Evolutionary conservation across 1,284 basidiomycete genomes (phyloP), one percentile per base, ranked within the genome.

Genomic region (Rhodofomes roseus): DNA sequence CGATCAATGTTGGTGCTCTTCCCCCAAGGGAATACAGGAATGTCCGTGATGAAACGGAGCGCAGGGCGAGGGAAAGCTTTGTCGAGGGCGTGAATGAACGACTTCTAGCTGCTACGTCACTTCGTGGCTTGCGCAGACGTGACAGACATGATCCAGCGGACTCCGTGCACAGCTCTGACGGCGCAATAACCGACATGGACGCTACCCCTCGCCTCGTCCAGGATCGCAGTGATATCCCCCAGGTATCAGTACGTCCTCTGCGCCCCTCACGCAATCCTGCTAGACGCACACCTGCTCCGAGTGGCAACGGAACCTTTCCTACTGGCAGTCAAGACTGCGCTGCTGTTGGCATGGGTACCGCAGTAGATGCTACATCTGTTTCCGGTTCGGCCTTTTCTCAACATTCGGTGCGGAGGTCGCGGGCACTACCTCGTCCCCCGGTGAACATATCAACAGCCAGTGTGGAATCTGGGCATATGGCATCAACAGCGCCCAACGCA

Each of bases 251-350:
- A 25, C 50, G 50, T 20, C 50, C 50, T 8, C 27, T 34, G 11
- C 50, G 50, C n/a, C 50, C 50, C 31, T 52, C 50, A 22, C 50
- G 50, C 34, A 22, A 52, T 14, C 50, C 31, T 1, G 50, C 31
- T 52, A 52, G 50, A n/a, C 50, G 50, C 50, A 52, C 50, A 25
- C 50, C 50, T 52, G 50, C 50, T 52, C 31, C 29, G 31, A 22
- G n/a, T 22, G 50, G 11, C 9, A 22, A 36, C 31, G 50, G 34
- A 52, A 25, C 34, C 4, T 23, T 36, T 12, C 11, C 22, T 23
- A 16, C 50, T 37, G 34, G 22, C 31, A 22, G 20, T 22, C 36
- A 16, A n/a, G 29, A 8, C 18, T 20, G 6, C 29, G 5, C 46
- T 18, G 6, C 41, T 29, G 27, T 48, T 25, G 27, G 9, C 27